A percentile compares a stretch with the other conserved stretches of the same genome.
phyloP scores from a whole-genome alignment of 2,329 filamentous ascomycete species.

The Simplicillium sp. region DNA sequence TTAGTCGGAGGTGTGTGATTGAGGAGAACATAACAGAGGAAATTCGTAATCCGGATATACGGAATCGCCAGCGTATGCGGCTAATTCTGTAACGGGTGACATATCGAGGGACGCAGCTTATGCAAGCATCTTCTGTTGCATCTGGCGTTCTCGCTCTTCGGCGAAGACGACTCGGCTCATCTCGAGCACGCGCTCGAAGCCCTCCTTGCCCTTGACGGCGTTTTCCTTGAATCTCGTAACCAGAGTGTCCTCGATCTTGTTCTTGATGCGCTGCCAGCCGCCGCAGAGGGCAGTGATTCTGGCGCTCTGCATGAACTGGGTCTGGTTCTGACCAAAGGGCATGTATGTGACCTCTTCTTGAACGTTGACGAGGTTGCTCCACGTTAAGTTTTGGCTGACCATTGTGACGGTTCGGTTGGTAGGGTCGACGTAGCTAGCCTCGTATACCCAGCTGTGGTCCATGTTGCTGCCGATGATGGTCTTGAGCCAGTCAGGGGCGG shows the following conservation, averaged over 20 bases:
- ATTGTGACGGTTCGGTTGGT: conserved; percentile 80
- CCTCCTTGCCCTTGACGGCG: conserved; percentile 79
- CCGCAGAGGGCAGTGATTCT: conserved; percentile 90
- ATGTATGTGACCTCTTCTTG: conserved; percentile 88
- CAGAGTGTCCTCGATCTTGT: conserved; percentile 86
- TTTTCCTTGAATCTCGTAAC: conserved; percentile 89
- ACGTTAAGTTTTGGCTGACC: conserved; percentile 92
- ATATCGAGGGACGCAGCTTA: too few species aligned
- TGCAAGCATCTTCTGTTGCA: too few species aligned
- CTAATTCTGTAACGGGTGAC: too few species aligned
- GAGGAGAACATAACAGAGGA: too few species aligned
- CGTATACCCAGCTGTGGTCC: conserved; percentile 82
- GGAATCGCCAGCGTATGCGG: too few species aligned
- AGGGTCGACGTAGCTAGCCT: conserved; percentile 92
- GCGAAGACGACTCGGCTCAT: conserved; percentile 89
- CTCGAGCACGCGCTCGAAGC: conserved; percentile 88
- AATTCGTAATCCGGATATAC: too few species aligned
- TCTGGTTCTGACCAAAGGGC: conserved; percentile 50
- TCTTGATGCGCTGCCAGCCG: conserved; percentile 95
- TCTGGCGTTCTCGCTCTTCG: conserved; percentile 64
- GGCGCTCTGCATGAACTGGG: conserved; percentile 80
- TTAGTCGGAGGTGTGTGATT: too few species aligned
- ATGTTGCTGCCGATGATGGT: conserved; percentile 63
- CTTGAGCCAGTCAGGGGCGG: conserved; percentile 70
- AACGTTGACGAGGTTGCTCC: conserved; percentile 80